These are phyloP conservation scores for Colletotrichum sp. DNA, from an alignment of 2,329 filamentous ascomycete species.

Conservation along the genomic window DNA sequence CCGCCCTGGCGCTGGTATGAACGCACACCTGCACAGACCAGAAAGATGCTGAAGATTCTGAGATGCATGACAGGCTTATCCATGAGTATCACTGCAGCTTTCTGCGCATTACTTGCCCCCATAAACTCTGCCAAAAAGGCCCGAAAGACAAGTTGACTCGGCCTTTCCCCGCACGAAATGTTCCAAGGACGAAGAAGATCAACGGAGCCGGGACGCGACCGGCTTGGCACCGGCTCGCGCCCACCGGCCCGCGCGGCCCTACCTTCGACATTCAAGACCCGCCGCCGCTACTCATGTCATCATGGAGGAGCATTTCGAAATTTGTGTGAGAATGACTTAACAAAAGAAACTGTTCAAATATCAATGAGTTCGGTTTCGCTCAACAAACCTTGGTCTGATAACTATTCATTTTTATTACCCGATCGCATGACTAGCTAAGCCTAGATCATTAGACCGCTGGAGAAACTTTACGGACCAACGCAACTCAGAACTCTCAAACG, in stretches of 20 bases:
- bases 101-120: accelerated
- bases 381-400: neutral
- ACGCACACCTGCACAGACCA: neutral
- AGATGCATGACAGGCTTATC: neutral
- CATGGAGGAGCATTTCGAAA: accelerated
- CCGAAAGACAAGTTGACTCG: neutral
- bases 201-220: neutral
- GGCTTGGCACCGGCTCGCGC: neutral
- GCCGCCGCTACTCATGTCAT: neutral
- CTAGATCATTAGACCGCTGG: neutral
- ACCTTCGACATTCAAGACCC: neutral
- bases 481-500: neutral
- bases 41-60: accelerated
- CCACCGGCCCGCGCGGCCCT: neutral
- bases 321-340: accelerated
- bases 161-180: neutral
- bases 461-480: neutral
- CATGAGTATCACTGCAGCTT: accelerated
- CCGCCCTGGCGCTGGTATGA: neutral
- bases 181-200: neutral
- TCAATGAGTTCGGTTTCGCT: neutral
- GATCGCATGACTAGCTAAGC: neutral
- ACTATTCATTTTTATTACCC: neutral
- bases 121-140: neutral
- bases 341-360: accelerated